Base-by-base conservation (phyloP, 768 basidiomycete species). In the Mycena latifolia region DNA sequence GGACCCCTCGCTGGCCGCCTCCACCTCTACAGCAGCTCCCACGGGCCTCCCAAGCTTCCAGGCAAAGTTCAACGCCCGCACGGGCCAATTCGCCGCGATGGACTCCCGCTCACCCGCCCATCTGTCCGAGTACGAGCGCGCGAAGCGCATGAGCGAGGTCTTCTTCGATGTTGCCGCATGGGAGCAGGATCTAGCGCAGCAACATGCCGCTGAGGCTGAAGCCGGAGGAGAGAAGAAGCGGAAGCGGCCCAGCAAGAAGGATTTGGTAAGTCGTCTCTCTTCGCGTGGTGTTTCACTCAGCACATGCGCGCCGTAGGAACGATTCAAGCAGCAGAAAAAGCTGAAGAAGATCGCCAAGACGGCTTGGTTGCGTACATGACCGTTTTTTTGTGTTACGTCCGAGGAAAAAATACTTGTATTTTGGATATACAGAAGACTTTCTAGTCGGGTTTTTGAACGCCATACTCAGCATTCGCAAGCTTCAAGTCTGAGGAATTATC, bases 261-360 rank as follows among this genome's bases (percentile, higher is more conserved):
- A 95, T 74, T 74, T 95, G 84, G 93, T 94, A 69, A 64, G 92
- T 82, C 33, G 31, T 41, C 50, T 52, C 46, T 66, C 17, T 25
- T 20, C 43, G 48, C 39, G 43, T n/a, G 28, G 14, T 5, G 43
- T 63, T 63, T 24, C 17, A 52, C 48, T 8, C 63, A 11, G 72
- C 57, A 24, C 55, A 64, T 22, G 55, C 69, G 47, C 58, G 56
- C 31, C 43, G 33, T 75, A 94, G 93, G 92, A 94, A 70, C 88
- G 92, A 45, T 94, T 91, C 77, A 92, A 91, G 74, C 92, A 94
- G 74, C 90, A 92, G 81, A 95, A 94, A 77, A 84, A 79, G 69
- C 78, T 82, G 73, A 94, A 94, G 82, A 95, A 94, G 79, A 88
- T 94, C 11, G 92, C 92, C 41, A 94, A 94, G 81, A 94, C 92